Conservation (phyloP, 2,329 filamentous ascomycete species). For the Pseudonectria foliicola region DNA sequence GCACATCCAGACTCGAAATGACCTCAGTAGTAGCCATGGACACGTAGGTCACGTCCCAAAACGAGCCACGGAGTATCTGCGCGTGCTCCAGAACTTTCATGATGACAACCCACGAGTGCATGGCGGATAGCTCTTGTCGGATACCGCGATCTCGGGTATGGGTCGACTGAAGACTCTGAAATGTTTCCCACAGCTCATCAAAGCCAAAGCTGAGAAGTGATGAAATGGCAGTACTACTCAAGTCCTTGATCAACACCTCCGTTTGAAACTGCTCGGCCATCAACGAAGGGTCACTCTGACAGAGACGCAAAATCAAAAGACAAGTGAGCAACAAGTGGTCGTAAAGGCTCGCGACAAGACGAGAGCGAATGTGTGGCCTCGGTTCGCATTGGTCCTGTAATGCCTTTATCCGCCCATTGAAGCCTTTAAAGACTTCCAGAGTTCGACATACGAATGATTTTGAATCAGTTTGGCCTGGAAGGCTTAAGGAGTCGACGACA, state of each 20-base stretch:
- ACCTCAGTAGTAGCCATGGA: constrained; percentile 31
- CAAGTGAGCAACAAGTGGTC: constrained; percentile 26
- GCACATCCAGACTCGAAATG: constrained; percentile 34
- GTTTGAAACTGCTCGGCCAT: constrained; percentile 33
- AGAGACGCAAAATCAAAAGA: constrained; percentile 36
- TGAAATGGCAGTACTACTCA: constrained; percentile 31
- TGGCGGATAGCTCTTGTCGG: constrained; percentile 33
- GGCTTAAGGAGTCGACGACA: constrained; percentile 35
- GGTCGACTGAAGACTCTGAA: constrained; percentile 39
- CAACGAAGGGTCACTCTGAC: constrained; percentile 27
- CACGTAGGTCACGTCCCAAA: constrained; percentile 52
- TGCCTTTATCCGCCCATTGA: constrained; percentile 27
- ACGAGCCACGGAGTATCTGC: constrained; percentile 44
- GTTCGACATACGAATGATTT: constrained; percentile 37
- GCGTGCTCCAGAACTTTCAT: constrained; percentile 47
- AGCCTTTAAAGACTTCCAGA: constrained; percentile 35
- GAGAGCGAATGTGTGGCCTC: constrained; percentile 1
- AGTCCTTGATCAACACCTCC: constrained; percentile 41
- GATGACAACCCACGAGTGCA: constrained; percentile 52
- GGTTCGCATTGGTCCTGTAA: constrained; percentile 6
- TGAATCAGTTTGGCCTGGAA: constrained; percentile 27
- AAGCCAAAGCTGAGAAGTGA: constrained; percentile 37
- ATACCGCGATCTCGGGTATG: constrained; percentile 46
- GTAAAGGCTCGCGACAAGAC: constrained; percentile 19
- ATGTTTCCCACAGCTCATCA: constrained; percentile 36